Evolutionary conservation across 2,329 filamentous ascomycete species (phyloP).

Genomic region (Penicillium sp.): DNA sequence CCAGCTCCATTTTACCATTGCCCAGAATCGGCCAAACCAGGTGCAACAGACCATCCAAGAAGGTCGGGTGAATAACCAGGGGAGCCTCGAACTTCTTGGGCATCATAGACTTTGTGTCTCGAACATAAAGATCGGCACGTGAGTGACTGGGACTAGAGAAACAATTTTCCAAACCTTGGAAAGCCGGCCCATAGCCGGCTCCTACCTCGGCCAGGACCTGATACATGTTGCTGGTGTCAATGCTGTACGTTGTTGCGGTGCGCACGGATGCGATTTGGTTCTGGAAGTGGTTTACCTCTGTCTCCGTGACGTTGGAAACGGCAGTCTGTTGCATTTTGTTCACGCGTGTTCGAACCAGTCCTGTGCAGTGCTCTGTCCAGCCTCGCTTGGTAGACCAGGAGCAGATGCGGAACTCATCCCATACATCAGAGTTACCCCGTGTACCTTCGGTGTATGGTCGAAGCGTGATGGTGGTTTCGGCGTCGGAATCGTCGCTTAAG

Average conservation of each 20-base stretch:
- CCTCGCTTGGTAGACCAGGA: slow-evolving; percentile 27
- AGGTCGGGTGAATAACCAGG: slow-evolving; percentile 48
- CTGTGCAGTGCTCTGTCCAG: slow-evolving; percentile 29
- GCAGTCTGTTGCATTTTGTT: slow-evolving; percentile 16
- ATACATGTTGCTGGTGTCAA: slow-evolving; percentile 47
- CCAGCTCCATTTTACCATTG: slow-evolving; percentile 25
- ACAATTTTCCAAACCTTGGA: slow-evolving; percentile 53
- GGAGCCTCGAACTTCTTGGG: slow-evolving; percentile 46
- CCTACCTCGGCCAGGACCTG: slow-evolving; percentile 48
- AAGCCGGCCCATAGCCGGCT: slow-evolving; percentile 52
- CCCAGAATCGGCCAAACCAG: slow-evolving; percentile 36
- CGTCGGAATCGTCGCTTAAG: slow-evolving; percentile 48
- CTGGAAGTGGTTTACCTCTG: slow-evolving; percentile 11
- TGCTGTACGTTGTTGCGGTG: slow-evolving; percentile 17
- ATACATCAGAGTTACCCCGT: slow-evolving; percentile 30
- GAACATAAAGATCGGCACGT: slow-evolving; percentile 38
- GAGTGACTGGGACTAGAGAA: slow-evolving; percentile 35
- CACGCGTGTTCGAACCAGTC: slow-evolving; percentile 25
- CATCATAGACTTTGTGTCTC: slow-evolving; percentile 49
- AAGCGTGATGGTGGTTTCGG: slow-evolving; percentile 54
- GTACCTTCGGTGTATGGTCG: slow-evolving; percentile 40
- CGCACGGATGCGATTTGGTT: slow-evolving; percentile 11
- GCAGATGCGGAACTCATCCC: slow-evolving; percentile 29
- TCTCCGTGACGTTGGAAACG: slow-evolving; percentile 16
- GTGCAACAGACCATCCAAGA: slow-evolving; percentile 43